phyloP scores from a whole-genome alignment of 2,329 filamentous ascomycete species.

The Fusarium sp. region DNA sequence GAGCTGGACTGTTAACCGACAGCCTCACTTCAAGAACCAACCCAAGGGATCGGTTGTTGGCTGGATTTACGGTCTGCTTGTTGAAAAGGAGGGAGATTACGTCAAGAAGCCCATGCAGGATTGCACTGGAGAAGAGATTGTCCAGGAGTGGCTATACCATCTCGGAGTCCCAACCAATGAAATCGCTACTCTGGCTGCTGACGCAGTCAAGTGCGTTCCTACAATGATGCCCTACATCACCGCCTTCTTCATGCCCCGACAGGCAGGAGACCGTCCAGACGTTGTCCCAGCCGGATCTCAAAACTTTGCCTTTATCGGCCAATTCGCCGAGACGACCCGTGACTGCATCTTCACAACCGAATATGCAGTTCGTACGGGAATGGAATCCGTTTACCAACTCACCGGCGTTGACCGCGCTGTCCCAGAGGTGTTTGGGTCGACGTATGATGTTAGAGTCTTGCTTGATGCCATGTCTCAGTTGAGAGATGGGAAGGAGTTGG shows the following conservation, averaged over 20 bases:
- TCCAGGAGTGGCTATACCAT: slow-evolving; percentile 25
- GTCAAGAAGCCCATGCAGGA: slow-evolving; percentile 31
- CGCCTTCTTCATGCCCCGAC: slow-evolving; percentile 24
- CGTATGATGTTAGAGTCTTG: slow-evolving; percentile 14
- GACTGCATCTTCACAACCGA: slow-evolving; percentile 40
- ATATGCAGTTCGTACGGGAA: slow-evolving; percentile 50
- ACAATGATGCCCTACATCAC: slow-evolving; percentile 30
- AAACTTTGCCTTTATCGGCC: slow-evolving; percentile 29
- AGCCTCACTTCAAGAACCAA: slow-evolving; percentile 27
- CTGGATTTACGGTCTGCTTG: slow-evolving; percentile 21
- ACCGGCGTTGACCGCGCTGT: slow-evolving; percentile 16
- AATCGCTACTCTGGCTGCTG: slow-evolving; percentile 17
- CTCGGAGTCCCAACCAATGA: slow-evolving; percentile 15
- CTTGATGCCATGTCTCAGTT: slow-evolving; percentile 10
- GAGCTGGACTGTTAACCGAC: slow-evolving; percentile 27
- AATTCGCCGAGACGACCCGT: slow-evolving; percentile 26
- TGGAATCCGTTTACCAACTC: slow-evolving; percentile 49
- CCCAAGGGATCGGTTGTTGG: slow-evolving; percentile 17
- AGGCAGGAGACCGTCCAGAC: slow-evolving; percentile 17
- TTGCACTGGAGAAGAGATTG: slow-evolving; percentile 17
- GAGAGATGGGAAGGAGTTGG: slow-evolving; percentile 19
- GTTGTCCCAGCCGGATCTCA: slow-evolving; percentile 1
- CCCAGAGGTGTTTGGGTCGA: slow-evolving; percentile 25
- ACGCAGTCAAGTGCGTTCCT: slow-evolving; percentile 18
- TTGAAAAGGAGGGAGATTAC: slow-evolving; percentile 21